Percentiles rank a stretch among this genome's conserved stretches.
phyloP scores from a whole-genome alignment of 805 yeast species.

The Torulaspora delbrueckii region DNA sequence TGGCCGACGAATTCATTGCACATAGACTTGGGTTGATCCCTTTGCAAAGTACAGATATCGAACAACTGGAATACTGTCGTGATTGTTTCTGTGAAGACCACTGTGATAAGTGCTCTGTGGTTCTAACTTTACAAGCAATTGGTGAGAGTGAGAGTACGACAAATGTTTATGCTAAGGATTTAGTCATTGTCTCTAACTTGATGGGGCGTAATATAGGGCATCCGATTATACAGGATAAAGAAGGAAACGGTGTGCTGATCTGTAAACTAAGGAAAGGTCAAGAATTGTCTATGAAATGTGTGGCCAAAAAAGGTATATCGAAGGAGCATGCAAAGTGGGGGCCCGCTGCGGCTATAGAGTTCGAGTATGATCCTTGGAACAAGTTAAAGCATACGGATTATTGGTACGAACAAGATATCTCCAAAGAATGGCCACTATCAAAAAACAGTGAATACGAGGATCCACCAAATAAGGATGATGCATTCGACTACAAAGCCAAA shows the following conservation, averaged over 20 bases:
- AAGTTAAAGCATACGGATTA: constrained; percentile 91
- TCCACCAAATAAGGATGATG: constrained; percentile 81
- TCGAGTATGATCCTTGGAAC: constrained; percentile 99
- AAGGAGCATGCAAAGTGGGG: constrained; percentile 99
- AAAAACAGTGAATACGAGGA: constrained; percentile 94
- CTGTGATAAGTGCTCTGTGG: constrained; percentile 92
- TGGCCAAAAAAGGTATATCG: constrained; percentile 95
- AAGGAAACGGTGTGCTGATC: constrained; percentile 78
- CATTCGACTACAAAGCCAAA: constrained; percentile 76
- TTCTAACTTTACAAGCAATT: constrained; percentile 76
- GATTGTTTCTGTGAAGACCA: constrained; percentile 98
- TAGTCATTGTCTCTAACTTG: constrained; percentile 42
- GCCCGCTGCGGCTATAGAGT: constrained; percentile 91
- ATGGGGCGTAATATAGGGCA: constrained; percentile 54
- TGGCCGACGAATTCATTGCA: constrained; percentile 94
- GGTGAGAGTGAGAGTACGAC: constrained; percentile 85
- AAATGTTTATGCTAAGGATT: constrained; percentile 84
- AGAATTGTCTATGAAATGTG: constrained; percentile 81
- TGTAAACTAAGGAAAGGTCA: constrained; percentile 91
- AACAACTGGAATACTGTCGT: constrained; percentile 76
- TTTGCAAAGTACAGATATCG: constrained; percentile 76
- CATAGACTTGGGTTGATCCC: constrained; percentile 94
- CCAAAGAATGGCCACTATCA: constrained; percentile 88
- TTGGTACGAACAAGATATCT: constrained; percentile 91
- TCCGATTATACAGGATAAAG: constrained; percentile 78